Base-by-base conservation (phyloP, 1,284 basidiomycete genomes). In the Entoloma clypeatum region DNA sequence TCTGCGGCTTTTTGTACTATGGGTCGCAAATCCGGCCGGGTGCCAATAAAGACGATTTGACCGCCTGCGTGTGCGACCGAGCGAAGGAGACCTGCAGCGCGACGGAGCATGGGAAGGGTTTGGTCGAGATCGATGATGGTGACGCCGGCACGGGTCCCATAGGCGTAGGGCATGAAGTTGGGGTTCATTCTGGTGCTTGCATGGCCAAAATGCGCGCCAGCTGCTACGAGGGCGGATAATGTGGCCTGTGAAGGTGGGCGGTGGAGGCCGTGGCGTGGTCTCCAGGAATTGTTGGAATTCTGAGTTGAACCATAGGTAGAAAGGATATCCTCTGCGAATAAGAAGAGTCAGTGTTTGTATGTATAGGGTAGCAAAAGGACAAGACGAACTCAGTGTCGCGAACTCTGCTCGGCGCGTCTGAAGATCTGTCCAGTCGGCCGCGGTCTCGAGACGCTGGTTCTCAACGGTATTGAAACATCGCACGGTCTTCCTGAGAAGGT, bases 111-210 rank as follows among this genome's bases (percentile, higher is more conserved):
- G 4, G 93, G 92, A 1, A 99, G 71, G 0, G 96, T 98, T 52
- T 89, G 86, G 62, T 98, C 92, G 25, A 99, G 75, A 65, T 99
- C 93, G 61, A 99, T 98, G 61, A 98, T 79, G 37, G 91, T 91
- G 47, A 97, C 78, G 10, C 87, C 91, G 24, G 92, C 81, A 40
- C 96, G 88, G 17, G 80, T 81, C 46, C 95, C 96, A 61, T 98
- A 98, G 31, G 95, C 84, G 60, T 92, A 94, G n/a, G 94, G 91
- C 52, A 86, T 75, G 59, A 91, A 94, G 51, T 92, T 83, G 13
- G 89, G 84, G 61, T 90, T 84, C 71, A 95, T 85, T 49, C 89
- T 78, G 2, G 82, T 75, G 36, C 79, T 77, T 18, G 85, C 75
- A 61, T 99, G 95, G 3, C 96, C 96, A 31, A 99, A 80, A 59